Evolutionary conservation across 2,329 filamentous ascomycete species (phyloP), one percentile per base, ranked within the genome.

Genomic region (Scortechinia acanthostroma): DNA sequence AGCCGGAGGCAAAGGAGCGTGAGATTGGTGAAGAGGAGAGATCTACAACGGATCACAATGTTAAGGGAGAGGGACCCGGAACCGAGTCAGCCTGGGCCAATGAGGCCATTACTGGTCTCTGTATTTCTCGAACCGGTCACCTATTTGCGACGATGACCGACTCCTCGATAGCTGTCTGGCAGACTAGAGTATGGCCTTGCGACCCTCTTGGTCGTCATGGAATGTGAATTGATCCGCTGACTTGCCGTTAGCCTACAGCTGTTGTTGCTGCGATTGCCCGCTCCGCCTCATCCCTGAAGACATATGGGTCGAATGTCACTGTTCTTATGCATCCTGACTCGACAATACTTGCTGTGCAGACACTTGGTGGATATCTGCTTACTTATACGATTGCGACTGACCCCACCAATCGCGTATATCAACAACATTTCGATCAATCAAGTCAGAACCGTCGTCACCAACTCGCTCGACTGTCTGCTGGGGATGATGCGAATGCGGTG

Each of bases 321-420:
- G 76, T 98, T 37, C 74, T 95, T 10, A 77, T 98, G 48, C 85
- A 91, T 45, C 91, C 93, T 3, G 93, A 98, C 63, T 90, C 89
- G 4, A 86, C 88, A 47, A 94, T 97, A 45, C 80, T 96, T 44
- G 90, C 96, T 28, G 83, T 96, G 40, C 90, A 91, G 58, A 97
- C 93, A 3, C 77, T 81, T 33, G 70, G 83, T 42, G 91, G 91
- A 49, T 97, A 88, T 59, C 75, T 98, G 21, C 93, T 98, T 53
- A 97, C 91, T 3, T 98, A 98, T 60, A 91, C 91, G 0, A 72
- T 98, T 35, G 87, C 90, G 13, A 89, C 84, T 16, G 91, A 96
- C 58, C 76, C 86, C 44, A 82, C 86, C 47, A 84, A 88, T 15
- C 79, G 83, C 51, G 88, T 96, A 4, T 97, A 95, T 60, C 88